Base-by-base conservation (phyloP, 495 filamentous ascomycete species). In the Trichoderma gamsii region DNA sequence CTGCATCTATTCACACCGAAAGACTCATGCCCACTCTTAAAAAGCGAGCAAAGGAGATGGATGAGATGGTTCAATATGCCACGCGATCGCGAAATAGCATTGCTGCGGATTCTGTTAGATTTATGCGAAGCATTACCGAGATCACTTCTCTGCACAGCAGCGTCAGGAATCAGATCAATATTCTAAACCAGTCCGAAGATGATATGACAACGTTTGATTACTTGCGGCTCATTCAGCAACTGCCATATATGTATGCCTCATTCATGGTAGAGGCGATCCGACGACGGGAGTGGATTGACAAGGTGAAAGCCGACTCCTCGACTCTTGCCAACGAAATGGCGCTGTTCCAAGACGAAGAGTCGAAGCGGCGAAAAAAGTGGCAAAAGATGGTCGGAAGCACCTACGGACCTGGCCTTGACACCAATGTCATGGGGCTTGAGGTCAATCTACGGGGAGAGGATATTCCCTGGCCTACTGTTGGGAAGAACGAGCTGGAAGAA, bases 321-420 rank as follows among this genome's bases (percentile, higher is more conserved):
- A 90, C 89, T 3, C 78, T 98, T 41, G 91, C 92, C 8, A 93
- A 98, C 74, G 95, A 97, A 71, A 90, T 97, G 83, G 91, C 92
- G 18, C 78, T 90, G 27, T 90, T 94, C 70, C 89, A 90, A 73
- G 94, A 97, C 67, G 94, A 97, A 75, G 96, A 99, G 73, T 83
- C 90, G 72, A 90, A 91, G 70, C 86, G 95, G 38, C 83, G 95
- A 51, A 91, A 90, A 74, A 95, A 90, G 71, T 99, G 96, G 96
- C 79, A 92, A 69, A 95, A 93, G 71, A 88, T 81, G 59, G 89
- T 93, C 71, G 91, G 88, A 0, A 85, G 86, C 65, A 76, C 78
- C 0, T 83, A 82, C 65, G 79, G 78, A 6, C 79, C 80, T 8
- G 65, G 66, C 18, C 64, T 66, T 3, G 85, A 86, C 13, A 80